These are phyloP conservation scores for Leishmania lainsoni DNA, from an alignment of 208 protist species.

Conservation along the genomic window DNA sequence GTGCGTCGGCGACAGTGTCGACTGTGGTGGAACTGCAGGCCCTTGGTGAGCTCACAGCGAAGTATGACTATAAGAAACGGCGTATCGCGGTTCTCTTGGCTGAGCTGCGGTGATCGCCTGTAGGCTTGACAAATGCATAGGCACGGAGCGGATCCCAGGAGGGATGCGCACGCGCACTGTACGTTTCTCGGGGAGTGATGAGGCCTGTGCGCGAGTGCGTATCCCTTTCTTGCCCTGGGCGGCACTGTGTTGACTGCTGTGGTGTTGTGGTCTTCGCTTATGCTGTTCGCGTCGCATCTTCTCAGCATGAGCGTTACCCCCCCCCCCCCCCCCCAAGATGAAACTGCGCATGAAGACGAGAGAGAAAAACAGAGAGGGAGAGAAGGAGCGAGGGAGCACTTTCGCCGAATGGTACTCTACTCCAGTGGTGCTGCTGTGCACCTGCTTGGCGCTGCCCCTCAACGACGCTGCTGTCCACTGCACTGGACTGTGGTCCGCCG, in stretches of 20 bases:
- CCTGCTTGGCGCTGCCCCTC: background rate
- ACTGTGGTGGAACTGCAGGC: conserved; percentile 21
- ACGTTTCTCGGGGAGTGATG: background rate
- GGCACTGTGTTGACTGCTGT: background rate
- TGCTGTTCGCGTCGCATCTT: background rate
- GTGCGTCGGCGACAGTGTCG: conserved; percentile 18
- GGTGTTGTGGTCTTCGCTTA: background rate
- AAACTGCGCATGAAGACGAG: background rate
- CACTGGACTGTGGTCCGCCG: background rate
- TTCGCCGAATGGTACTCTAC: background rate
- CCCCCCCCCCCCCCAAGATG: too few species aligned
- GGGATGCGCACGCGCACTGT: background rate
- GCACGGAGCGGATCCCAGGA: background rate
- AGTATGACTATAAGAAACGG: conserved; percentile 16
- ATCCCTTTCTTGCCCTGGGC: background rate
- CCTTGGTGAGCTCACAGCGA: conserved; percentile 11
- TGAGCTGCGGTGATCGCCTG: background rate
- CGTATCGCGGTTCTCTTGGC: conserved; percentile 2
- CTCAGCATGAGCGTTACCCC: background rate
- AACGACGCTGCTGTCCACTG: background rate
- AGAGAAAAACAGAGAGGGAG: background rate
- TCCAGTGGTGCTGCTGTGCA: background rate
- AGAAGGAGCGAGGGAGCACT: background rate
- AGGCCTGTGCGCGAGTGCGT: background rate
- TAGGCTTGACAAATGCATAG: background rate